These are phyloP conservation scores for Pichia phayaonensis DNA, from an alignment of 805 yeast genomes.

Conservation along the genomic window DNA sequence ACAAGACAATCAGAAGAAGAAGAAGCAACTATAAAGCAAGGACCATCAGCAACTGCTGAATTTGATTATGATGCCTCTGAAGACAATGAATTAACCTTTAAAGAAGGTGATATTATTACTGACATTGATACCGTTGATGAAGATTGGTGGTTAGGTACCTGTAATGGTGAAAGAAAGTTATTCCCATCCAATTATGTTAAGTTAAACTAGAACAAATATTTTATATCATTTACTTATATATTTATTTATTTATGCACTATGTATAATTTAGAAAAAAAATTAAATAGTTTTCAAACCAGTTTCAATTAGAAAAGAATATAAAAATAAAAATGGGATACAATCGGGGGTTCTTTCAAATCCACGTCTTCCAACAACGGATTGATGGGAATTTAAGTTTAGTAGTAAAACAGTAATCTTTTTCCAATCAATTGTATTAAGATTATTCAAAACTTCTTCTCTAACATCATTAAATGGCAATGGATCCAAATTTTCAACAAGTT, in stretches of 20 bases:
- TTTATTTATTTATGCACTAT: background rate
- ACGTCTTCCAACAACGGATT: constrained; percentile 73
- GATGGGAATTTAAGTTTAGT: constrained; percentile 75
- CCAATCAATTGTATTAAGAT: constrained; percentile 65
- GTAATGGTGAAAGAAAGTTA: constrained; percentile 70
- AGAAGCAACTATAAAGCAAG: constrained; percentile 20
- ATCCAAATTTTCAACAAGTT: constrained; percentile 12
- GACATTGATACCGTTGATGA: constrained; percentile 87
- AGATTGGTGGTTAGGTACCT: constrained; percentile 95
- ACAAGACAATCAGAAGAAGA: constrained; percentile 6
- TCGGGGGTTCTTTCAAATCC: constrained; percentile 45
- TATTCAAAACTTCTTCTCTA: constrained; percentile 34
- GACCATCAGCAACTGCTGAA: constrained; percentile 52
- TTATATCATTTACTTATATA: background rate
- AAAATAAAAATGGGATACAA: constrained; percentile 44
- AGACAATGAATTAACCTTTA: constrained; percentile 81
- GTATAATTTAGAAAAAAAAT: background rate
- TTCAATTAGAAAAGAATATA: constrained; percentile 31
- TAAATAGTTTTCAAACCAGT: background rate
- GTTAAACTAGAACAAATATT: constrained; percentile 9
- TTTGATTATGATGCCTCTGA: constrained; percentile 86
- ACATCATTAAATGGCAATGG: constrained; percentile 21
- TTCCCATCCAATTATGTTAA: constrained; percentile 89
- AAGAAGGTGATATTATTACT: constrained; percentile 72
- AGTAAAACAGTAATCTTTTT: constrained; percentile 67